Percentiles rank a stretch among this genome's conserved stretches.
Conservation (phyloP, 2,329 filamentous ascomycete genomes). For the Gyromitra esculenta region DNA sequence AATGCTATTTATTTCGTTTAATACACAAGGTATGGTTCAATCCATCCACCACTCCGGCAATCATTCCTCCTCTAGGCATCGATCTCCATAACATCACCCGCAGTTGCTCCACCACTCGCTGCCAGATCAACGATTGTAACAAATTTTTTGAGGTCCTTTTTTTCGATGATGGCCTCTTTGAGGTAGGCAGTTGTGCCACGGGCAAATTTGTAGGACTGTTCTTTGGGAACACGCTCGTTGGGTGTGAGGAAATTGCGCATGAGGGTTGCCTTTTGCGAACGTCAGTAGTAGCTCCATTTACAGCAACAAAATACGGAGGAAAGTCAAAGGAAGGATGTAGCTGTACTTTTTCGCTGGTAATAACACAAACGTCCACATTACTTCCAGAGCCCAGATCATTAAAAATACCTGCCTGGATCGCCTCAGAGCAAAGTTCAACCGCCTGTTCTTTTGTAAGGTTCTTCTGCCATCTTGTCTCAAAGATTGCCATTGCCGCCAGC, state of each 20-base stretch:
- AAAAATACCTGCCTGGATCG: slow-evolving; percentile 96
- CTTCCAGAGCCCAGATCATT: slow-evolving; percentile 97
- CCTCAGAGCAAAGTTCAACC: slow-evolving; percentile 82
- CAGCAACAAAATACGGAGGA: too few relatives aligned
- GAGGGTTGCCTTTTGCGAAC: slow-evolving; percentile 75
- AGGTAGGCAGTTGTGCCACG: slow-evolving; percentile 94
- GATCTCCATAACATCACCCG: slow-evolving; percentile 68
- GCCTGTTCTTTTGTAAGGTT: slow-evolving; percentile 80
- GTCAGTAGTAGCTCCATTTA: background rate
- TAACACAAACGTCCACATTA: slow-evolving; percentile 96
- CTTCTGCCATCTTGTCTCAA: slow-evolving; percentile 94
- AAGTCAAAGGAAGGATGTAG: background rate
- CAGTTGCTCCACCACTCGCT: slow-evolving; percentile 69
- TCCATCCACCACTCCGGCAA: background rate
- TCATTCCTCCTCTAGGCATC: slow-evolving; percentile 64
- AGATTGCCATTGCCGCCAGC: slow-evolving; percentile 95
- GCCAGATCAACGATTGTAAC: slow-evolving; percentile 88
- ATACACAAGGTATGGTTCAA: slow-evolving; percentile 24
- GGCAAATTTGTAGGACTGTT: slow-evolving; percentile 89
- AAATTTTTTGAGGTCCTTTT: slow-evolving; percentile 92
- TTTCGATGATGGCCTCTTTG: slow-evolving; percentile 95
- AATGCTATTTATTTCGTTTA: slow-evolving; percentile 27
- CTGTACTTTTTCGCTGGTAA: slow-evolving; percentile 77
- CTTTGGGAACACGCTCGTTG: slow-evolving; percentile 89
- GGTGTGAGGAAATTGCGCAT: slow-evolving; percentile 92